Percentiles rank a stretch among this genome's conserved stretches.
phyloP scores from a whole-genome alignment of 176 grass and related monocot species.

The Bromus sterilis region DNA sequence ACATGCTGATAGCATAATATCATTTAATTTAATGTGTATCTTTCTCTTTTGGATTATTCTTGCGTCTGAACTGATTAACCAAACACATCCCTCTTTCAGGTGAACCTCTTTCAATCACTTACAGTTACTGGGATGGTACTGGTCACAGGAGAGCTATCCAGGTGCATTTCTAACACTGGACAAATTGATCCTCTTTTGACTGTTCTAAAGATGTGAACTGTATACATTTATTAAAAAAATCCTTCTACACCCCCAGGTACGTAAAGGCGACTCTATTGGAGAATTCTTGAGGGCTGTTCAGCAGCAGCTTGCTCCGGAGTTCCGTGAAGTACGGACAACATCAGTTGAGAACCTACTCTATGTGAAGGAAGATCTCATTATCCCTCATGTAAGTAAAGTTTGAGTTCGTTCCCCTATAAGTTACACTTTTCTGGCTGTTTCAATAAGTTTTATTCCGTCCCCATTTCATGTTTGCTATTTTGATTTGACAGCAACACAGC shows the following conservation, averaged over 20 bases:
- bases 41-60: constrained; percentile 17
- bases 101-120: constrained; percentile 89
- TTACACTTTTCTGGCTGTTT: not conserved
- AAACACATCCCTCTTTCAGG: constrained; percentile 43
- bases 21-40: not conserved
- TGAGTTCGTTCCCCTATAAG: constrained; percentile 13
- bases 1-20: constrained; percentile 13
- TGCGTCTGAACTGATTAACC: not conserved
- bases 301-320: constrained; percentile 93
- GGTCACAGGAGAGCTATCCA: constrained; percentile 84
- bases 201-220: not conserved
- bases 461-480: constrained; percentile 12
- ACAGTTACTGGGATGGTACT: constrained; percentile 99
- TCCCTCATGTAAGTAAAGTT: constrained; percentile 71
- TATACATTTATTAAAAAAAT: constrained; percentile 28
- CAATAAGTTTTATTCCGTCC: not conserved
- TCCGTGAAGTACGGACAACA: constrained; percentile 94
- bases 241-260: constrained; percentile 38
- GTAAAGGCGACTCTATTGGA: constrained; percentile 90
- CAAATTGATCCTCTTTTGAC: not conserved
- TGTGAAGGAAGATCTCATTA: constrained; percentile 99
- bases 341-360: constrained; percentile 97
- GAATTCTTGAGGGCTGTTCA: constrained; percentile 95
- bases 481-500: constrained; percentile 89
- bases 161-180: constrained; percentile 28